Evolutionary conservation across 345 rosid genomes (phyloP).

Genomic region (Lenwebbia sp.): DNA sequence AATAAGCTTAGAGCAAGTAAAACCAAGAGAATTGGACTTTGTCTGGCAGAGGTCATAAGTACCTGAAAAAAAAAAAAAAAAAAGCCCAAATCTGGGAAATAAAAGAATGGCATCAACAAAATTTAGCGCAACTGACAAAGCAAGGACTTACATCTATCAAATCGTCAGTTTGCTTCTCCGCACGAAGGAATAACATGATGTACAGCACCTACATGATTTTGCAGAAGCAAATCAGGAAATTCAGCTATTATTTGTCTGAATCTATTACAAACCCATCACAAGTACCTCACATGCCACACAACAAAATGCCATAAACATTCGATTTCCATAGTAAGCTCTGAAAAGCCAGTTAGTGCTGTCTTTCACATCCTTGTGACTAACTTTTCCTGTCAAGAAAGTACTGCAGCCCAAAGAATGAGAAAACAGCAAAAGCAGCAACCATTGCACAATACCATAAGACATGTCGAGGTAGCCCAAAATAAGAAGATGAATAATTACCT

Average conservation of each 20-base stretch:
- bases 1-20: slow-evolving; percentile 50
- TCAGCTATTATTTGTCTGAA: not conserved
- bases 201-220: slow-evolving; percentile 57
- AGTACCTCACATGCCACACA: slow-evolving; percentile 91
- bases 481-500: slow-evolving; percentile 30
- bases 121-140: not conserved
- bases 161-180: slow-evolving; percentile 43
- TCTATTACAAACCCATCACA: not conserved
- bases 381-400: slow-evolving; percentile 79
- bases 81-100: not conserved
- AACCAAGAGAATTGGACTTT: slow-evolving; percentile 36
- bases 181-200: slow-evolving; percentile 60
- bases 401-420: slow-evolving; percentile 33
- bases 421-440: slow-evolving; percentile 2
- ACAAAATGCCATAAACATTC: slow-evolving; percentile 90
- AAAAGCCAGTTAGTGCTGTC: slow-evolving; percentile 93
- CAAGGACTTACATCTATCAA: slow-evolving; percentile 45
- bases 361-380: slow-evolving; percentile 89
- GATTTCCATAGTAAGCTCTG: slow-evolving; percentile 81
- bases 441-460: not conserved
- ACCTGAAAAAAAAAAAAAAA: slow-evolving; percentile 29
- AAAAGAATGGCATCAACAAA: not conserved
- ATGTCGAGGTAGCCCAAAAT: not conserved
- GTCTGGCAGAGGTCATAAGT: slow-evolving; percentile 23
- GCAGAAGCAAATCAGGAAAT: not conserved